Evolutionary conservation across 2,329 filamentous ascomycete species (phyloP).

Genomic region (Fusarium sp.): DNA sequence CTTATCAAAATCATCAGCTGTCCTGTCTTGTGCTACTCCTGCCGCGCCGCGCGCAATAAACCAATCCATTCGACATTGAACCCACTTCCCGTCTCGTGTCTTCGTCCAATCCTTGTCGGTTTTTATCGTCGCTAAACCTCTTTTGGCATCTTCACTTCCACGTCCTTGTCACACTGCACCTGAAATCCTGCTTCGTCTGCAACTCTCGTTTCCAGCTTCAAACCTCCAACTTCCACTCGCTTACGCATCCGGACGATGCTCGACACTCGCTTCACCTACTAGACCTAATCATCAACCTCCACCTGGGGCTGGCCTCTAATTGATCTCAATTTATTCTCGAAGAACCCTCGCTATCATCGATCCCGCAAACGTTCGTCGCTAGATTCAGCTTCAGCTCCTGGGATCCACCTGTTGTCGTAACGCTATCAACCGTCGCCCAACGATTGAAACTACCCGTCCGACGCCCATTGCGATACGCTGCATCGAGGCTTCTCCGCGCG

Average conservation of each 20-base stretch:
- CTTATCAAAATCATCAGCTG: conserved; percentile 33
- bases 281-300: conserved; percentile 10
- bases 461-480: conserved; percentile 1
- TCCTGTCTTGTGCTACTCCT: neutral
- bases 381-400: conserved; percentile 21
- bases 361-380: conserved; percentile 14
- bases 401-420: conserved; percentile 37
- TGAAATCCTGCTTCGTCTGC: conserved; percentile 26
- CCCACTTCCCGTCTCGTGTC: conserved; percentile 43
- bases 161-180: conserved; percentile 12
- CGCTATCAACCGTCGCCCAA: conserved; percentile 18
- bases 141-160: conserved; percentile 27
- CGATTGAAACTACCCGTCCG: conserved; percentile 9
- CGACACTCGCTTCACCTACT: conserved; percentile 42
- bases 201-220: conserved; percentile 32
- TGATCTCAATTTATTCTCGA: conserved; percentile 1
- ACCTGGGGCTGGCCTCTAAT: conserved; percentile 13
- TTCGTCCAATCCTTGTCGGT: conserved; percentile 33
- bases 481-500: neutral
- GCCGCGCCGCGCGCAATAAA: conserved; percentile 32
- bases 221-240: conserved; percentile 26
- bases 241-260: conserved; percentile 42
- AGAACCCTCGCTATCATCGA: conserved; percentile 17
- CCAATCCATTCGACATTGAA: conserved; percentile 41
- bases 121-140: conserved; percentile 34